Evolutionary conservation across 2,329 filamentous ascomycete species (phyloP), one percentile per base, ranked within the genome.

Genomic region (Aspergillus oerlinghausenensis): DNA sequence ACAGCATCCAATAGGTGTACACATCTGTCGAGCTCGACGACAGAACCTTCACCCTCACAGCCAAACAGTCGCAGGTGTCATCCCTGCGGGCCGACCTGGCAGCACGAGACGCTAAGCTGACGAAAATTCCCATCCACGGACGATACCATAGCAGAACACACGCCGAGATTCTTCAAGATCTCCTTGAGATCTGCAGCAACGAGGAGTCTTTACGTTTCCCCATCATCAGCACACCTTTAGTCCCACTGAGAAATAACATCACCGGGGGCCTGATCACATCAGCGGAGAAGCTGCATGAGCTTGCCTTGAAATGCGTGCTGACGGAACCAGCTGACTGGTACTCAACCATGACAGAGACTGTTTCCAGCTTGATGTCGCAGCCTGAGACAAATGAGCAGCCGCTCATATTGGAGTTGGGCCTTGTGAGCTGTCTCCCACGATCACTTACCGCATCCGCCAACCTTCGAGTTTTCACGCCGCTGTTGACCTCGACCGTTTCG

Each of bases 1-100:
- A 49, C n/a, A 10, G 2, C 40, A 38, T 38, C 32, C 2, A 38
- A 38, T 14, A 54, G 52, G 45, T 47, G 5, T 54, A 54, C 23
- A 54, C 42, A 7, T 54, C 52, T 17, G 52, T 54, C 14, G 32
- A 54, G 25, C 43, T 54, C 14, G 52, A 54, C 43, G 19, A 32
- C 0, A 54, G 25, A 19, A 49, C 32, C 19, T 25, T 49, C 29
- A 54, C 52, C 5, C 29, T 54, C 28, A 54, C 52, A 7, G 43
- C 29, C n/a, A 43, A 17, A 47, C 14, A 28, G 3, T 17, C 28
- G 3, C 42, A 54, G 11, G 23, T 49, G 4, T 35, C 28, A 2
- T 49, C 21, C 0, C 21, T 54, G 21, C 19, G 29, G 9, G 3
- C 21, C 21, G 52, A 54, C 14, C 49, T 54, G 11, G 29, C 7